phyloP scores from a whole-genome alignment of 306 rosid species.

The Prunus mume region DNA sequence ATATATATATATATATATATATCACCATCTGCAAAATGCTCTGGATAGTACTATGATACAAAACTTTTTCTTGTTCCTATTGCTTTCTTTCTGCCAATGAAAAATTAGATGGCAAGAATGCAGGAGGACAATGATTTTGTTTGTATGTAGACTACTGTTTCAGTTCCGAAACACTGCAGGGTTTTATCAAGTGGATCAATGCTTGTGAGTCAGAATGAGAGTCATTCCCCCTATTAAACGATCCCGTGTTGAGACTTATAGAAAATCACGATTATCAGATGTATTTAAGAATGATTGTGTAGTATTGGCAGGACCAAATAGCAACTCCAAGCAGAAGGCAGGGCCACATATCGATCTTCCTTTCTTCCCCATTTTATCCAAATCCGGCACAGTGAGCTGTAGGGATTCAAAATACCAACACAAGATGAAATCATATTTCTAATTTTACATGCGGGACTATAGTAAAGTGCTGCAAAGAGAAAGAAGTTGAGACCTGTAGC shows the following conservation, averaged over 20 bases:
- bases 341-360: constrained; percentile 88
- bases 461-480: neutral
- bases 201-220: neutral
- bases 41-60: constrained; percentile 26
- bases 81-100: constrained; percentile 44
- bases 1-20: neutral
- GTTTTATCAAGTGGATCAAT: constrained; percentile 2
- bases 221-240: neutral
- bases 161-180: constrained; percentile 1
- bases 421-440: neutral
- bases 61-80: constrained; percentile 25
- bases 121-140: constrained; percentile 2
- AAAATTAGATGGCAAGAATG: constrained; percentile 26
- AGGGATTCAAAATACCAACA: neutral
- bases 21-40: neutral
- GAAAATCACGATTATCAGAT: constrained; percentile 15
- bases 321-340: constrained; percentile 72
- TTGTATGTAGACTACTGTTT: neutral
- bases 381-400: constrained; percentile 59
- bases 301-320: constrained; percentile 92
- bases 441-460: neutral
- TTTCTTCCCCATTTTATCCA: constrained; percentile 80
- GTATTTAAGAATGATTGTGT: constrained; percentile 40
- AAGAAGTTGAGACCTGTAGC: constrained; percentile 56
- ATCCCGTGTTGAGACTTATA: constrained; percentile 2